These are phyloP conservation scores for Drechmeria coniospora DNA, from an alignment of 2,329 filamentous ascomycete genomes.

Conservation along the genomic window DNA sequence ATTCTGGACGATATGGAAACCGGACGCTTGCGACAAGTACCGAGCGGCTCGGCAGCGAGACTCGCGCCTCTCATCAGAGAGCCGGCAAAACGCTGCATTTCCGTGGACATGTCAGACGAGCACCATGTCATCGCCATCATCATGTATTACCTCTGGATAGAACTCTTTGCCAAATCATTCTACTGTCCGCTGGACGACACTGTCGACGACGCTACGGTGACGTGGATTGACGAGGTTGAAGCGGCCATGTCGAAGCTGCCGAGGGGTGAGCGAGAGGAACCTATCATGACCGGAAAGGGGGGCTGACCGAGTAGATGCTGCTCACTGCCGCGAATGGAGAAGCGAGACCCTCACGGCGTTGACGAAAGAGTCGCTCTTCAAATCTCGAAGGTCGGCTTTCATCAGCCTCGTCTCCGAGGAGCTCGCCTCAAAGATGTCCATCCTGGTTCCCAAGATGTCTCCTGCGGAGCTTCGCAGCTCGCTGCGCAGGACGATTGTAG, in stretches of 20 bases:
- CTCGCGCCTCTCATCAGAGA: constrained; percentile 19
- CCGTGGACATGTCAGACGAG: constrained; percentile 16
- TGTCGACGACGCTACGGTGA: constrained; percentile 13
- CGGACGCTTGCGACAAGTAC: constrained; percentile 11
- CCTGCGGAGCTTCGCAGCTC: constrained; percentile 16
- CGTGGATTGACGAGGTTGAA: constrained; percentile 19
- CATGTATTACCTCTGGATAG: constrained; percentile 22
- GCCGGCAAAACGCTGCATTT: constrained; percentile 17
- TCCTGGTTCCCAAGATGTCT: constrained; percentile 13
- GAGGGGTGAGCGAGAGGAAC: constrained; percentile 11
- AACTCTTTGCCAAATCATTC: constrained; percentile 19
- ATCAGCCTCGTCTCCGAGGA: constrained; percentile 17
- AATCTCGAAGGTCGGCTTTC: constrained; percentile 12
- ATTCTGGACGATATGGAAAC: constrained; percentile 17
- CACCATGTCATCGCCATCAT: constrained; percentile 20
- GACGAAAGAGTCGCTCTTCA: constrained; percentile 16
- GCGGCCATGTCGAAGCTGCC: constrained; percentile 17
- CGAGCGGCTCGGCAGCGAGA: constrained; percentile 12
- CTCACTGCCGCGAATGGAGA: constrained; percentile 21
- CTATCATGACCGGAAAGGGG: not conserved
- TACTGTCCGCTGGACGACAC: constrained; percentile 20
- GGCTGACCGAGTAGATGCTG: constrained; percentile 12
- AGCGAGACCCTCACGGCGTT: constrained; percentile 20
- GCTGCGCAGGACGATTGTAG: constrained; percentile 16
- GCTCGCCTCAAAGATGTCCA: constrained; percentile 15